Evolutionary conservation across 345 rosid genomes (phyloP).

Genomic region (Mangifera indica): DNA sequence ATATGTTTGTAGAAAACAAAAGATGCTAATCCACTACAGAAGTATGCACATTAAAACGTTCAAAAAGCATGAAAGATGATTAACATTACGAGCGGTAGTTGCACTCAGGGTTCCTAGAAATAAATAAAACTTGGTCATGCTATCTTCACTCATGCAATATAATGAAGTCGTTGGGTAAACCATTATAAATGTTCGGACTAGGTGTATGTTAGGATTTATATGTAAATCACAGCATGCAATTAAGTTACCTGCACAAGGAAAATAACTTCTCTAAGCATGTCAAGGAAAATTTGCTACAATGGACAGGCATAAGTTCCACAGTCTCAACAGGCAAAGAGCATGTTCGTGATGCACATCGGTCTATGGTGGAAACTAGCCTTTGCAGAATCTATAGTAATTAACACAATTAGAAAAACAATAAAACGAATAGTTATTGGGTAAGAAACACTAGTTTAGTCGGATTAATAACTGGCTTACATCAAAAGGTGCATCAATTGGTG

Average conservation of each 20-base stretch:
- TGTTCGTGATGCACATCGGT: slow-evolving; percentile 95
- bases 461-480: slow-evolving; percentile 56
- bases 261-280: slow-evolving; percentile 79
- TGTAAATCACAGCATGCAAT: not conserved
- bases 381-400: slow-evolving; percentile 55
- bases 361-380: slow-evolving; percentile 80
- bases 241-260: slow-evolving; percentile 73
- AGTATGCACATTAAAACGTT: not conserved
- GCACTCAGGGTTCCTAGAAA: not conserved
- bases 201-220: not conserved
- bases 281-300: slow-evolving; percentile 90
- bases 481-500: slow-evolving; percentile 70
- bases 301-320: slow-evolving; percentile 91
- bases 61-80: not conserved
- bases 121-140: not conserved
- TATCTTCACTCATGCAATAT: not conserved
- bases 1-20: not conserved
- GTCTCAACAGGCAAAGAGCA: slow-evolving; percentile 91
- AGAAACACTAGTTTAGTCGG: slow-evolving; percentile 9
- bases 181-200: not conserved
- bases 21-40: not conserved
- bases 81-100: not conserved
- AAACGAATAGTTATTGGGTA: not conserved
- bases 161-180: not conserved
- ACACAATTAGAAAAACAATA: slow-evolving; percentile 4